A percentile compares a stretch with the other conserved stretches of the same genome.
Conservation (phyloP, 306 rosid species). For the Hylodesmum podocarpum region DNA sequence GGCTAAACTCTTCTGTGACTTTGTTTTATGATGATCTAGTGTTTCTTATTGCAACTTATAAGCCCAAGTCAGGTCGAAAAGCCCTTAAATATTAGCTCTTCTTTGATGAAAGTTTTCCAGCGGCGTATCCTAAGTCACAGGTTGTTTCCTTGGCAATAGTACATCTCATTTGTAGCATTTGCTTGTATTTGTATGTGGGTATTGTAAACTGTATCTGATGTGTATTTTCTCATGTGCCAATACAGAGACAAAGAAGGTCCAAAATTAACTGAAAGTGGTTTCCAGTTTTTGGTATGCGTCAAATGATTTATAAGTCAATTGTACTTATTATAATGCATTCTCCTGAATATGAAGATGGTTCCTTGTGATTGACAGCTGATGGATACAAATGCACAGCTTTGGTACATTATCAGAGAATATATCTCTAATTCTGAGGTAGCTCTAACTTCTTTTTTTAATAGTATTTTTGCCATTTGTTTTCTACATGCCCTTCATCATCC, state of each 20-base stretch:
- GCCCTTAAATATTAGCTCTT: slow-evolving; percentile 72
- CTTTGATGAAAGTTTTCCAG: slow-evolving; percentile 93
- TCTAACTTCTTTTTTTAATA: background rate
- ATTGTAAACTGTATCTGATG: slow-evolving; percentile 12
- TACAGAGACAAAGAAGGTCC: slow-evolving; percentile 89
- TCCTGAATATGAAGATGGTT: slow-evolving; percentile 35
- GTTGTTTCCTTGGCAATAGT: slow-evolving; percentile 39
- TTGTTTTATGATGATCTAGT: slow-evolving; percentile 61
- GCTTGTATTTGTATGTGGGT: background rate
- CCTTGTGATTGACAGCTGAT: slow-evolving; percentile 65
- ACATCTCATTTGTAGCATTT: slow-evolving; percentile 24
- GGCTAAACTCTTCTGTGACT: slow-evolving; percentile 35
- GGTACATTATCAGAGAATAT: slow-evolving; percentile 97
- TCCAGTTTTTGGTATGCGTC: slow-evolving; percentile 94
- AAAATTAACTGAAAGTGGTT: slow-evolving; percentile 89
- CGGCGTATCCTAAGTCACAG: slow-evolving; percentile 85
- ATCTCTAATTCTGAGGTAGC: slow-evolving; percentile 92
- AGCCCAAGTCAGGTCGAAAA: slow-evolving; percentile 76
- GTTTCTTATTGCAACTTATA: slow-evolving; percentile 94
- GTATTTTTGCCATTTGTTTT: slow-evolving; percentile 17
- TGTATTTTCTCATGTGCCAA: slow-evolving; percentile 18
- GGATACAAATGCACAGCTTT: slow-evolving; percentile 97
- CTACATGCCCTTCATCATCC: slow-evolving; percentile 14
- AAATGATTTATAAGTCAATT: slow-evolving; percentile 33
- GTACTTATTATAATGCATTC: slow-evolving; percentile 36